Percentiles rank a stretch among this genome's conserved stretches.
phyloP scores from a whole-genome alignment of 2,329 filamentous ascomycete genomes.

The Zymoseptoria brevis region DNA sequence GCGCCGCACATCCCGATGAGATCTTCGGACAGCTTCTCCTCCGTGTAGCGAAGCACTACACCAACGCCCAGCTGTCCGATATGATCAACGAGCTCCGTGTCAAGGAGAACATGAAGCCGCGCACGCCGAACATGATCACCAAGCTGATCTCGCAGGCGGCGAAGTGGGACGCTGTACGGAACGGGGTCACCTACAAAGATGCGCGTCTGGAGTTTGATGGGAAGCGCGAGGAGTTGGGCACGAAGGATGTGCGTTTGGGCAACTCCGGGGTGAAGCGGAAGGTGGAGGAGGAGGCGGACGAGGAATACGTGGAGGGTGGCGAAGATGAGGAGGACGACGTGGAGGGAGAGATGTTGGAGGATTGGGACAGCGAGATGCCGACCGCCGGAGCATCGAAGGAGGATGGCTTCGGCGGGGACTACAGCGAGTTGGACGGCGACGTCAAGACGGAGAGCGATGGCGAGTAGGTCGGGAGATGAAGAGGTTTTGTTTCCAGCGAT shows the following conservation, averaged over 20 bases:
- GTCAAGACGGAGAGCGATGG: neutral
- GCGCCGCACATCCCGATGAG: neutral
- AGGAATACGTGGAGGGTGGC: neutral
- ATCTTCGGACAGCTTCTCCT: neutral
- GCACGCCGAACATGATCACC: neutral
- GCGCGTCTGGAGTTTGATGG: neutral
- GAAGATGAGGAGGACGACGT: neutral
- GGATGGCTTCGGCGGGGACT: neutral
- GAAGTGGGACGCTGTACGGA: neutral
- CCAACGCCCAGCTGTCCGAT: neutral
- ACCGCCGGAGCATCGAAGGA: neutral
- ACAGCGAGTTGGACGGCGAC: neutral
- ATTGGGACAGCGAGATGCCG: neutral
- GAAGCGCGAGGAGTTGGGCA: neutral
- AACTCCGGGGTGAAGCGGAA: neutral
- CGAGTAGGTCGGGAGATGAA: neutral
- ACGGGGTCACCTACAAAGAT: neutral
- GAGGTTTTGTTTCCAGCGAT: too few species aligned
- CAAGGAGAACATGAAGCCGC: neutral
- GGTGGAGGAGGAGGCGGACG: neutral
- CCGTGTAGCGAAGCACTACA: neutral
- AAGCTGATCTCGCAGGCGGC: neutral
- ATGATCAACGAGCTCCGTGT: neutral
- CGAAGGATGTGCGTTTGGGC: neutral
- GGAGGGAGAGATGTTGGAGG: neutral